A percentile compares a stretch with the other conserved stretches of the same genome.
phyloP scores from a whole-genome alignment of 164 flowering plant species.

The Stephania cephalantha region DNA sequence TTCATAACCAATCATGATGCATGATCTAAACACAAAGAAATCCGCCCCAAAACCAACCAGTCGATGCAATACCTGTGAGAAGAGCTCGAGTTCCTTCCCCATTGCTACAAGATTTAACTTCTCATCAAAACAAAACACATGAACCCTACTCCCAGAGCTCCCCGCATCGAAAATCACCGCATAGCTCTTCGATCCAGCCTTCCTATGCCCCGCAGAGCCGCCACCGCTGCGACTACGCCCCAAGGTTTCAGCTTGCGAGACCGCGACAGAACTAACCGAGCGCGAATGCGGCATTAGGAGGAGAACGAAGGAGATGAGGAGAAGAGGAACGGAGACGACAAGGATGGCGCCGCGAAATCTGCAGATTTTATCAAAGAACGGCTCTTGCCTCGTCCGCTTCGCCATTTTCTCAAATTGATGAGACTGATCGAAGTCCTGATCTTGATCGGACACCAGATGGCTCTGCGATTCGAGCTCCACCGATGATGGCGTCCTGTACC shows the following conservation, averaged over 20 bases:
- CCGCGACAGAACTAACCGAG: conserved; percentile 14
- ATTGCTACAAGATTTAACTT: conserved; percentile 72
- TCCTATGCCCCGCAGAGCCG: conserved; percentile 17
- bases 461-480: conserved; percentile 65
- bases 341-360: conserved; percentile 50
- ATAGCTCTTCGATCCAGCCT: conserved; percentile 24
- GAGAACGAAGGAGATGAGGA: conserved; percentile 56
- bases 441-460: conserved; percentile 16
- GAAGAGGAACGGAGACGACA: conserved; percentile 56
- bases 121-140: conserved; percentile 75
- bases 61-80: conserved; percentile 42
- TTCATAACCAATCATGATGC: neutral
- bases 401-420: conserved; percentile 25
- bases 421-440: conserved; percentile 4
- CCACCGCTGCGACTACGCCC: conserved; percentile 19
- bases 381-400: conserved; percentile 38
- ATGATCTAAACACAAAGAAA: conserved; percentile 1
- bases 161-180: conserved; percentile 98
- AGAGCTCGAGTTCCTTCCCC: conserved; percentile 80
- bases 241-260: neutral
- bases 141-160: conserved; percentile 91
- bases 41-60: no score
- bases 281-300: conserved; percentile 54
- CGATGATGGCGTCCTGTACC: conserved; percentile 86
- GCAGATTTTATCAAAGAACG: conserved; percentile 57